Conservation (phyloP, 306 rosid species). For the Quercus engelmannii region DNA sequence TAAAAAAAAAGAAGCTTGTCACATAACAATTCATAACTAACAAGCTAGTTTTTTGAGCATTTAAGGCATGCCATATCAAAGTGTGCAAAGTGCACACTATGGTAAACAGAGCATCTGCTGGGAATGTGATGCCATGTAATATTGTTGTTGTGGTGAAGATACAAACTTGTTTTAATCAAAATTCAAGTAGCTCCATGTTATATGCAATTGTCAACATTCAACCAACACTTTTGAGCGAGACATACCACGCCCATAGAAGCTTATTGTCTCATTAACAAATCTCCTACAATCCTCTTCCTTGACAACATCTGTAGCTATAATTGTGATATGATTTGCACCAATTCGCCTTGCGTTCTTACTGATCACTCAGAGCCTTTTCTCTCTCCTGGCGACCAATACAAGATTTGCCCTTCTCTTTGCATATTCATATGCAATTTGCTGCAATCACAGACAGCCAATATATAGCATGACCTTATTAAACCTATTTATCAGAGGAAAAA, state of each 20-base stretch:
- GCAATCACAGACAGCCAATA: not conserved
- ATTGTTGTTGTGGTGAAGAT: too few relatives aligned
- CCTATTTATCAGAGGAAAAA: not conserved
- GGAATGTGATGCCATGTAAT: too few relatives aligned
- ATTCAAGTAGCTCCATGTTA: too few relatives aligned
- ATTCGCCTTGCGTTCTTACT: slow-evolving; percentile 64
- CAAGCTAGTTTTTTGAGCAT: too few relatives aligned
- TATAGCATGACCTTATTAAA: not conserved
- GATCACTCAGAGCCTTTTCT: slow-evolving; percentile 50
- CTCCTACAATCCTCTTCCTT: slow-evolving; percentile 84
- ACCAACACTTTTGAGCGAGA: not conserved
- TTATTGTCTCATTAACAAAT: slow-evolving; percentile 57
- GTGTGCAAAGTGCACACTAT: too few relatives aligned
- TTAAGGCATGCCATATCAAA: too few relatives aligned
- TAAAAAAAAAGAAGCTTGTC: too few relatives aligned
- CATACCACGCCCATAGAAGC: slow-evolving; percentile 60
- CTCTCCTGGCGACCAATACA: slow-evolving; percentile 81
- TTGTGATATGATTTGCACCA: slow-evolving; percentile 68
- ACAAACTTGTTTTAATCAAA: too few relatives aligned
- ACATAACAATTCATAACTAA: too few relatives aligned
- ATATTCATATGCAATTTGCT: slow-evolving; percentile 93
- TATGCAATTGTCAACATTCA: not conserved
- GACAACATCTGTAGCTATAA: slow-evolving; percentile 83
- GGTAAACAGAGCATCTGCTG: too few relatives aligned
- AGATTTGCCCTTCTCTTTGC: slow-evolving; percentile 70